A percentile compares a stretch with the other conserved stretches of the same genome.
Evolutionary conservation across 495 filamentous ascomycete genomes (phyloP).

Genomic region (Aspergillus ellipticus): DNA sequence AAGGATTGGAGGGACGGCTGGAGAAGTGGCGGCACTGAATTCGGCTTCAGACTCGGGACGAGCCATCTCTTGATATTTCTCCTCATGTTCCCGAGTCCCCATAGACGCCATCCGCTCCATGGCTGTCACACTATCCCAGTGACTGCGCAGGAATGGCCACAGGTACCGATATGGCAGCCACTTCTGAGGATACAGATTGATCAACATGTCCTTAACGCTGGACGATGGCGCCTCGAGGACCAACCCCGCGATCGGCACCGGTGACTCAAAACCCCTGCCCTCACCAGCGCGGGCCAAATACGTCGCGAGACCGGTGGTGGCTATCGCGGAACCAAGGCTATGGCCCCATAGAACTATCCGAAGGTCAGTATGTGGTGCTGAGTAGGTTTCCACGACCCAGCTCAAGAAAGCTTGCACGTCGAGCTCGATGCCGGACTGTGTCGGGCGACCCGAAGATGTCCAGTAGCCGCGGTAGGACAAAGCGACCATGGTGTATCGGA

Average conservation of each 20-base stretch:
- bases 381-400: constrained; percentile 45
- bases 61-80: neutral
- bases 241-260: constrained; percentile 43
- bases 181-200: constrained; percentile 71
- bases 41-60: too few relatives aligned
- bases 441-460: constrained; percentile 67
- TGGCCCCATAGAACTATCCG: constrained; percentile 76
- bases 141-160: constrained; percentile 49
- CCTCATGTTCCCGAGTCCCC: constrained; percentile 6
- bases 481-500: constrained; percentile 55
- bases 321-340: constrained; percentile 63
- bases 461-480: constrained; percentile 77
- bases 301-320: constrained; percentile 50
- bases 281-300: constrained; percentile 20
- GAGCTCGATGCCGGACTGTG: constrained; percentile 60
- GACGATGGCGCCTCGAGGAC: constrained; percentile 76
- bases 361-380: constrained; percentile 23
- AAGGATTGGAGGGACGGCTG: constrained; percentile 39
- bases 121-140: constrained; percentile 45
- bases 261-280: constrained; percentile 10
- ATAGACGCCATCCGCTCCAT: constrained; percentile 32
- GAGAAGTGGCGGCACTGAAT: neutral
- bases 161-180: constrained; percentile 77
- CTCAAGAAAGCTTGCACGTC: constrained; percentile 60
- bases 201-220: constrained; percentile 68